Percentiles rank a stretch among this genome's conserved stretches.
These are phyloP conservation scores for Trametes polyzona DNA, from an alignment of 1,284 basidiomycete genomes.

Conservation along the genomic window DNA sequence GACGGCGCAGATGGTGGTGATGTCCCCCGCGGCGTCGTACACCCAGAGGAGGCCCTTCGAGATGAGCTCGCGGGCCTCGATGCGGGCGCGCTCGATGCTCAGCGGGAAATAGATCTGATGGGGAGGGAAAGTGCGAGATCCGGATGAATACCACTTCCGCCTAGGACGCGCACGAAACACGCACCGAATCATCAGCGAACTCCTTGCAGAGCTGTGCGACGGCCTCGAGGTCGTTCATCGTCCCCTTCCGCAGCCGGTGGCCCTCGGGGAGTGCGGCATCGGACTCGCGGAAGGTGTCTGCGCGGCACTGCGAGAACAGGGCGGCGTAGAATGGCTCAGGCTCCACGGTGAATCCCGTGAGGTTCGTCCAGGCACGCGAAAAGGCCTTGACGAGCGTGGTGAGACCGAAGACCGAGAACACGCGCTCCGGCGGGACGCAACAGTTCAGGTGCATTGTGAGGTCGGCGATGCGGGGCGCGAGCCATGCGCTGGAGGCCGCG, in stretches of 20 bases:
- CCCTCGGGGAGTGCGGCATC: constrained; percentile 31
- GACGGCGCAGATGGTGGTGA: constrained; percentile 52
- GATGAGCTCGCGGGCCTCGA: constrained; percentile 49
- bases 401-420: constrained; percentile 52
- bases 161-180: constrained; percentile 19
- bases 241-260: constrained; percentile 41
- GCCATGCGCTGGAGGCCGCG: constrained; percentile 38
- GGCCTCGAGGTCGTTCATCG: constrained; percentile 36
- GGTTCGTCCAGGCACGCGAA: constrained; percentile 40
- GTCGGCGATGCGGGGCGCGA: constrained; percentile 39
- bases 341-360: constrained; percentile 40
- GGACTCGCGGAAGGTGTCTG: constrained; percentile 37
- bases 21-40: constrained; percentile 45
- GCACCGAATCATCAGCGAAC: constrained; percentile 50
- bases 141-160: constrained; percentile 1
- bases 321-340: constrained; percentile 50
- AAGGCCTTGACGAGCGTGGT: constrained; percentile 43
- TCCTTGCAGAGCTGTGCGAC: constrained; percentile 50
- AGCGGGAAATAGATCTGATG: constrained; percentile 44
- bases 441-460: constrained; percentile 42
- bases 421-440: constrained; percentile 46
- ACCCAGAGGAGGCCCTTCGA: constrained; percentile 48
- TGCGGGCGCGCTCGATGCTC: constrained; percentile 36
- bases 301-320: constrained; percentile 45
- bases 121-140: constrained; percentile 2